phyloP scores from a whole-genome alignment of 805 yeast genomes.

The Candida pseudofarinosa region DNA sequence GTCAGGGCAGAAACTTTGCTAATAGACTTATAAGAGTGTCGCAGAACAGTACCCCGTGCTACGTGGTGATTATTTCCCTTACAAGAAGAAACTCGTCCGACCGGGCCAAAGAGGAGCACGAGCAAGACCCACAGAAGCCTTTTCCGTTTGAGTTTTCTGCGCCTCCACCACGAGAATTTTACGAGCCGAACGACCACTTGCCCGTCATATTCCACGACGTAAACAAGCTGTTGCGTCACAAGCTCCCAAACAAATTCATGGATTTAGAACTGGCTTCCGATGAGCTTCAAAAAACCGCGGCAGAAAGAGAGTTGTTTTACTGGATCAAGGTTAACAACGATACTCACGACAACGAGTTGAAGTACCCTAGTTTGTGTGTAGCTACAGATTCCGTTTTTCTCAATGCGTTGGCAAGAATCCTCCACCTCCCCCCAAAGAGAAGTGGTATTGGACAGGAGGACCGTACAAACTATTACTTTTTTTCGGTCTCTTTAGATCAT shows the following conservation, averaged over 20 bases:
- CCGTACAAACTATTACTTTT: conserved; percentile 23
- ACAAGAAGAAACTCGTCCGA: conserved; percentile 26
- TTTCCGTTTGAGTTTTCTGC: conserved; percentile 28
- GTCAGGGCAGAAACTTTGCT: conserved; percentile 33
- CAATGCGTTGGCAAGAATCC: conserved; percentile 23
- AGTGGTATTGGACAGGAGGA: conserved; percentile 15
- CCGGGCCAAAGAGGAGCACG: conserved; percentile 11
- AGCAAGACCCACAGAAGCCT: conserved; percentile 16
- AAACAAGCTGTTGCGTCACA: conserved; percentile 18
- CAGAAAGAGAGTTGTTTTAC: conserved; percentile 29
- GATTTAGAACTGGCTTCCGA: conserved; percentile 17
- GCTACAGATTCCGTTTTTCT: conserved; percentile 31
- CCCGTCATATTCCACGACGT: conserved; percentile 17
- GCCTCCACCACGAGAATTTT: conserved; percentile 19
- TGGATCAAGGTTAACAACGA: conserved; percentile 26
- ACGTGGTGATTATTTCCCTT: conserved; percentile 32
- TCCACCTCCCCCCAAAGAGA: conserved; percentile 20
- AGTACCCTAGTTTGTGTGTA: conserved; percentile 29
- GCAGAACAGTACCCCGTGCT: conserved; percentile 28
- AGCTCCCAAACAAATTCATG: conserved; percentile 23
- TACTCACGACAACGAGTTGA: conserved; percentile 11
- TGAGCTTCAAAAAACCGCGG: conserved; percentile 21
- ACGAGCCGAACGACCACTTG: conserved; percentile 16
- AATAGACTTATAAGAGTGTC: conserved; percentile 27
- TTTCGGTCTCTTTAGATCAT: conserved; percentile 32